Evolutionary conservation across 2,329 filamentous ascomycete species (phyloP), one percentile per base, ranked within the genome.

Genomic region (Domatiomyces globalis): DNA sequence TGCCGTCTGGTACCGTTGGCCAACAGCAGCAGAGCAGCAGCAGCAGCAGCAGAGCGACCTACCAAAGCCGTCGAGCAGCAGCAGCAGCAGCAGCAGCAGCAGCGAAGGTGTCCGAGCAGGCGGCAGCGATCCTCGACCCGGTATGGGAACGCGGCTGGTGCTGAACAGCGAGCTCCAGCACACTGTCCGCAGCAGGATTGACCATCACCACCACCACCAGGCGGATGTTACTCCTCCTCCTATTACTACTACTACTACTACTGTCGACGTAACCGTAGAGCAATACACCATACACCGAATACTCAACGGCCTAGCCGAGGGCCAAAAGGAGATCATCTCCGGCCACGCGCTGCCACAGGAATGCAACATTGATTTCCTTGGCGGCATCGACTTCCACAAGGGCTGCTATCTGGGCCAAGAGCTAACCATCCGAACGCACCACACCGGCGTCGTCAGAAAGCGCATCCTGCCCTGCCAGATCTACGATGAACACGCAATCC

Each of bases 321-420:
- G 92, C 1, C 85, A 86, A 64, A 65, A 70, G 15, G 92, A 98
- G 71, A 81, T 98, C 18, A 66, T 79, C 5, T 70, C 75, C 53
- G 84, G 84, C 57, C 71, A 76, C 17, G 81, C 87, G 0, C 73
- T 98, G 50, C 90, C 92, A 1, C 83, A 89, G 67, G 90, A 96
- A 68, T 83, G 77, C 63, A 95, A 95, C 66, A 77, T 96, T 65
- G 92, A 98, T 67, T 71, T 86, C 54, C 86, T 86, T 76, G 77
- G 79, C 46, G 92, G 81, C 22, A 83, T 98, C 58, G 87, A 95
- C 68, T 98, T 92, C 71, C 81, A 81, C 63, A 98, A 98, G 71
- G 92, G 92, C 6, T 98, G 92, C 69, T 98, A 98, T 67, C 80
- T 96, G 6, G 92, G 92, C 0, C 92, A 98, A 69, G 92, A 98